Conservation (phyloP, 2,329 filamentous ascomycete species). For the Aspergillus sp. region DNA sequence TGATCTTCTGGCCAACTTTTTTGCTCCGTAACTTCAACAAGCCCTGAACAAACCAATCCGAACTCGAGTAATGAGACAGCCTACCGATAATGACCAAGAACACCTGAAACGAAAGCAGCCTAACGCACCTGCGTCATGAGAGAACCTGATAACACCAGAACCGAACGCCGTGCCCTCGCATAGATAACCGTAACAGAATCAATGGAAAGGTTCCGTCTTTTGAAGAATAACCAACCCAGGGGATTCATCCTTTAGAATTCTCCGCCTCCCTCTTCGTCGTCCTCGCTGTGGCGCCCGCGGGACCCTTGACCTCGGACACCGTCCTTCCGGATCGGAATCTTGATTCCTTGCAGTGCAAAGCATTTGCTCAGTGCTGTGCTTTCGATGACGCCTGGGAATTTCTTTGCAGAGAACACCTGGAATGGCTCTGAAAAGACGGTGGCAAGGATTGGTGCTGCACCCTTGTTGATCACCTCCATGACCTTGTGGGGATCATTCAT, state of each 20-base stretch:
- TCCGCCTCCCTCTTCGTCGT: conserved; percentile 38
- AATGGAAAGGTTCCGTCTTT: neutral
- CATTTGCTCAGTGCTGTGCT: conserved; percentile 88
- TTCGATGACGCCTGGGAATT: conserved; percentile 96
- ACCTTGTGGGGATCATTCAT: conserved; percentile 42
- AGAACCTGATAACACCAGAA: conserved; percentile 7
- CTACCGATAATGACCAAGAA: neutral
- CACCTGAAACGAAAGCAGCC: neutral
- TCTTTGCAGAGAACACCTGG: conserved; percentile 95
- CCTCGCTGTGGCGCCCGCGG: conserved; percentile 39
- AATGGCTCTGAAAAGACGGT: conserved; percentile 86
- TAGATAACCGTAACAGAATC: conserved; percentile 2
- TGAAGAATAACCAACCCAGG: neutral
- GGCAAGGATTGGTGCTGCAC: conserved; percentile 79
- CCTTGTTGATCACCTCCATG: conserved; percentile 66
- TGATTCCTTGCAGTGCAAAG: conserved; percentile 92
- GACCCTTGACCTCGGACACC: conserved; percentile 58
- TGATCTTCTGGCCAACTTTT: neutral
- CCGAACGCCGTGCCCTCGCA: conserved; percentile 1
- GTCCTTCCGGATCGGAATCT: conserved; percentile 94
- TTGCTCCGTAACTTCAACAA: neutral
- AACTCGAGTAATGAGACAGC: neutral
- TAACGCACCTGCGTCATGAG: conserved; percentile 1
- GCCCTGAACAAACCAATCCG: neutral
- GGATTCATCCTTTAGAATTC: conserved; percentile 31